These are phyloP conservation scores for Cercophora scortea DNA, from an alignment of 495 filamentous ascomycete genomes.

Conservation along the genomic window DNA sequence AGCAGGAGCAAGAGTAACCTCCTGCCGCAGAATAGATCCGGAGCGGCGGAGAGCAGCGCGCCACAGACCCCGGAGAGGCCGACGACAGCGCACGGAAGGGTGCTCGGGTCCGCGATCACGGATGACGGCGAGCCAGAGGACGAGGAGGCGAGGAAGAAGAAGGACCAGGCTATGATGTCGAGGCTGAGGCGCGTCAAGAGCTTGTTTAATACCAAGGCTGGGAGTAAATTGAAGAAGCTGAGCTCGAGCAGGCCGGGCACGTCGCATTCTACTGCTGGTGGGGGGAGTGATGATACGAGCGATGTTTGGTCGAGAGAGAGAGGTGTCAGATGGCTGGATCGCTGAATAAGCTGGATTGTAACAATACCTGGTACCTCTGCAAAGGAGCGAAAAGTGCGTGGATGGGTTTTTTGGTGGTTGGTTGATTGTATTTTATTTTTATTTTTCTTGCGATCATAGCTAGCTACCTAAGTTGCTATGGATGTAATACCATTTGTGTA, in stretches of 20 bases:
- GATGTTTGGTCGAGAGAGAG: too few relatives aligned
- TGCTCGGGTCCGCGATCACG: conserved; percentile 5
- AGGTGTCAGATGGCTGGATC: too few relatives aligned
- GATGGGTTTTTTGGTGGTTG: too few relatives aligned
- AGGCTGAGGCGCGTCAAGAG: conserved; percentile 48
- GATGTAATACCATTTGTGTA: too few relatives aligned
- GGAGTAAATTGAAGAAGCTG: conserved; percentile 31
- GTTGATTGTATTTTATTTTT: too few relatives aligned
- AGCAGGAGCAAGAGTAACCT: conserved; percentile 17
- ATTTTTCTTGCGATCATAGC: too few relatives aligned
- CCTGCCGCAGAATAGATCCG: conserved; percentile 2
- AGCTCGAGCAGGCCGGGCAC: conserved; percentile 22
- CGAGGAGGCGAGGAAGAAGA: conserved; percentile 1
- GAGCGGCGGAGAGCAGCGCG: conserved; percentile 57
- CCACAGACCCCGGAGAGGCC: conserved; percentile 54
- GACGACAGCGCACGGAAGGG: conserved; percentile 62
- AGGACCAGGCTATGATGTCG: conserved; percentile 42
- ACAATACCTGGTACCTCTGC: too few relatives aligned
- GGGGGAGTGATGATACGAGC: too few relatives aligned
- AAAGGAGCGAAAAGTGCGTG: too few relatives aligned
- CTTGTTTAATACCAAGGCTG: conserved; percentile 46
- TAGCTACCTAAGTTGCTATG: too few relatives aligned
- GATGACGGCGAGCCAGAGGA: conserved; percentile 33
- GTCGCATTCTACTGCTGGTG: conserved; percentile 10
- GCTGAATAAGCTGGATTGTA: too few relatives aligned